Evolutionary conservation across 2,329 filamentous ascomycete species (phyloP), one percentile per base, ranked within the genome.

Genomic region (Lachnellula suecica): DNA sequence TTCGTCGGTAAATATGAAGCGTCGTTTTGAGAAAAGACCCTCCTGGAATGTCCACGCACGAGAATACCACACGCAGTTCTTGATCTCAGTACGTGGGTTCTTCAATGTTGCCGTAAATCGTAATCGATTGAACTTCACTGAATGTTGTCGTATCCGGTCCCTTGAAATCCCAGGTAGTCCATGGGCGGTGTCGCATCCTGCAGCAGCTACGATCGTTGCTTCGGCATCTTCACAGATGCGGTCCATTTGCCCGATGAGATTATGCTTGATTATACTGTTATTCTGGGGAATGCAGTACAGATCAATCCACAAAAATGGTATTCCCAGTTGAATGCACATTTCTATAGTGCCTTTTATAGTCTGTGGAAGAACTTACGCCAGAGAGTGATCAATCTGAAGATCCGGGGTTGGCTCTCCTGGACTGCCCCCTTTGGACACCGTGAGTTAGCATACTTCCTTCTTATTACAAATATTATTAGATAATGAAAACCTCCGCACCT

Each of bases 1-100:
- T 5, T 63, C 44, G 3, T 65, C 58, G 0, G 63, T 65, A 48
- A 70, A 69, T 11, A 67, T 56, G 3, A 70, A 57, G 3, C 61
- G 54, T 4, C 66, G 59, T 4, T 48, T 35, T 10, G 62, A 61
- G 2, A 69, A 54, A 4, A 65, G 27, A 6, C 50, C 61, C 53
- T 71, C 69, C 54, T 70, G 68, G 44, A 61, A 67, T 10, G 40
- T 43, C 40, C 40, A 43, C 7, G 5, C 40, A 10, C 40, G 13
- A 10, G 40, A 20, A 11, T 1, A 34, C 58, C 60, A 64, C 38
- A 43, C 40, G 9, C 45, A 49, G 11, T 22, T 15, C 34, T 17
- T 13, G 24, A 55, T 40, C 17, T 22, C n/a, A 7, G 19, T 20
- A 13, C 22, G 38, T 13, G 49, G 41, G 31, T 17, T 4, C 9